A percentile compares a stretch with the other conserved stretches of the same genome.
phyloP scores from a whole-genome alignment of 2,329 filamentous ascomycete species.

The Hypoxylon rubiginosum region DNA sequence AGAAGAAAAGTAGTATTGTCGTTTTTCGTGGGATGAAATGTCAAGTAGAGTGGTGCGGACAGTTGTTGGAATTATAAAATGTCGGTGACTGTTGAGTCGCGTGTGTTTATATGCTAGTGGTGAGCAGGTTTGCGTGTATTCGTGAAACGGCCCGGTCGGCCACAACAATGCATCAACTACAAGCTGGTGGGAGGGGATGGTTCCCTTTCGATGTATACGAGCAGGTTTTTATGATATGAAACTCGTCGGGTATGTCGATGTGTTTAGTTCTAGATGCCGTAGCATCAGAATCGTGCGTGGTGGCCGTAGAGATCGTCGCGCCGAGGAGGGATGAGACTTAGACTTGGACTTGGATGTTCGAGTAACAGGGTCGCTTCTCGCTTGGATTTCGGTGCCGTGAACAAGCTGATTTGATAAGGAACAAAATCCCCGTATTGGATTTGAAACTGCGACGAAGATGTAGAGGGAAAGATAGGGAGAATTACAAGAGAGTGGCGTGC shows the following conservation, averaged over 20 bases:
- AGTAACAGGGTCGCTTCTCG: conserved; percentile 2
- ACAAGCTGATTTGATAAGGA: background rate
- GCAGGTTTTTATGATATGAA: conserved; percentile 3
- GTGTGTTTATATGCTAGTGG: conserved; percentile 14
- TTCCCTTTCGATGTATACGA: conserved; percentile 3
- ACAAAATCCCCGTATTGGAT: conserved; percentile 2
- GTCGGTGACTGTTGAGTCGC: background rate
- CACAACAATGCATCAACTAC: conserved; percentile 7
- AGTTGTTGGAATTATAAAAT: background rate
- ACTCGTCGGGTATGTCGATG: conserved; percentile 4
- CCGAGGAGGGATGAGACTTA: background rate
- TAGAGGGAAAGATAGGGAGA: conserved; percentile 16
- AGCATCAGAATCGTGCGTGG: conserved; percentile 13
- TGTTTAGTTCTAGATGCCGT: conserved; percentile 11
- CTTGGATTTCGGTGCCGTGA: background rate
- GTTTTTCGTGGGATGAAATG: background rate
- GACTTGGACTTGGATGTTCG: background rate
- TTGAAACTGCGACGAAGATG: conserved; percentile 5
- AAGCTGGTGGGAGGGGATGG: background rate
- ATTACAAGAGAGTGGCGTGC: background rate
- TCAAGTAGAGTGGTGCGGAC: background rate
- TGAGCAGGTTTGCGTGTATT: conserved; percentile 11
- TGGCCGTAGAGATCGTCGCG: conserved; percentile 14
- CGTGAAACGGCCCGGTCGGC: conserved; percentile 13
- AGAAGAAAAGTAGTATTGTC: background rate